Base-by-base conservation (phyloP, 768 basidiomycete species). In the Clavulina sp. region DNA sequence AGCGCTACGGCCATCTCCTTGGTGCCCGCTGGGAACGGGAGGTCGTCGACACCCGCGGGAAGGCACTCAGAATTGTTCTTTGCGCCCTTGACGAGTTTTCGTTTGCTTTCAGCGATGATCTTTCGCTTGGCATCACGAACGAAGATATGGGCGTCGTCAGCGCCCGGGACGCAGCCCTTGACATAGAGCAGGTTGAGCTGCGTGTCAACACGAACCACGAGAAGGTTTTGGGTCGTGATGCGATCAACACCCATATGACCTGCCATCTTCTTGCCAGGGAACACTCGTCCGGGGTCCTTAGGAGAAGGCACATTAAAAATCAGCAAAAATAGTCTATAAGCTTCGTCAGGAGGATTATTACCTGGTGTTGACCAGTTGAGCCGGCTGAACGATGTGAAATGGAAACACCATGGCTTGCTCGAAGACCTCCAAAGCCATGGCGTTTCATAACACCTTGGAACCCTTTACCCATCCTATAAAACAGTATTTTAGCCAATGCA, bases 231-330 rank as follows among this genome's bases (percentile, higher is more conserved):
- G 13, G 74, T 72, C 5, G 93, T 97, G 5, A 75, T 74, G 36
- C 80, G 79, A 56, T 77, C 72, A 52, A 79, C 82, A 48, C 95
- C 95, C 72, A 96, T 80, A 23, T 80, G 81, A 31, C 95, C 95
- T 6, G 93, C 79, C 93, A 95, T 96, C 71, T 96, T 97, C 70
- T 91, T 95, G 33, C 95, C 95, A 3, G 95, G 95, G 68, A 85
- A 89, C 4, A 96, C 73, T 60, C 95, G 80, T 44, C 95, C 95
- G 24, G 95, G 93, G 60, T 95, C 91, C 91, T 97, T 51, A 55
- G 16, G 49, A 6, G 40, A 54, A 44, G 38, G 53, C 47, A 33
- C 60, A 46, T 52, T 6, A 26, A 9, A 7, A 19, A 52, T 28
- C 32, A 23, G 19, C 5, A 44, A 18, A 19, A 16, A 28, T 30